phyloP scores from a whole-genome alignment of 805 yeast genomes.

The Suhomyces prunicola region DNA sequence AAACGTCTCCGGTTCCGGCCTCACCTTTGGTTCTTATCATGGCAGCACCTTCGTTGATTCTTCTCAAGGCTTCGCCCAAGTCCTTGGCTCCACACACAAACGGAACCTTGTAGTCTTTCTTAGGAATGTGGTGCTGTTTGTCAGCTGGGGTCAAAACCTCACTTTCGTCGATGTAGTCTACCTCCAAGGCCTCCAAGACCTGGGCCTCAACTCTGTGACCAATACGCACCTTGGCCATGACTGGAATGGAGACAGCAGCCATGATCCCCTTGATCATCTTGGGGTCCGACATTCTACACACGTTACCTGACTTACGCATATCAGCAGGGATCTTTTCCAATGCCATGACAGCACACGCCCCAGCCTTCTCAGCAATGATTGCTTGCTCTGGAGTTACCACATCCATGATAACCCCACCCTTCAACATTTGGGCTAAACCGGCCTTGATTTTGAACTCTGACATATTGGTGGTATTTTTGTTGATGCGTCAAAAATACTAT shows the following conservation, averaged over 20 bases:
- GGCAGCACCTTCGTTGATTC: constrained; percentile 80
- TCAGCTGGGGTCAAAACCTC: constrained; percentile 86
- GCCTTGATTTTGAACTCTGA: constrained; percentile 56
- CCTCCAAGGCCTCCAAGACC: constrained; percentile 64
- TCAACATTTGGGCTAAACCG: constrained; percentile 83
- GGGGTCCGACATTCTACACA: constrained; percentile 85
- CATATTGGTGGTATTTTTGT: constrained; percentile 10
- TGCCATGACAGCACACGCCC: constrained; percentile 91
- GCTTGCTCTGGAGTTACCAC: constrained; percentile 83
- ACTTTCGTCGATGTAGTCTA: constrained; percentile 80
- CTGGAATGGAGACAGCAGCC: constrained; percentile 68
- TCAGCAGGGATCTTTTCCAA: constrained; percentile 83
- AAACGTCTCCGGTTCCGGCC: constrained; percentile 85
- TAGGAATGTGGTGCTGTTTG: constrained; percentile 59
- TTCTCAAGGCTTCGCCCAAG: constrained; percentile 77
- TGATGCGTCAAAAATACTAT: neutral
- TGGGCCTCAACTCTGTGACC: constrained; percentile 85
- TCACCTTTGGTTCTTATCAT: constrained; percentile 87
- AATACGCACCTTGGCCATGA: constrained; percentile 83
- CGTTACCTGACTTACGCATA: constrained; percentile 77
- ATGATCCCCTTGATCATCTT: constrained; percentile 71
- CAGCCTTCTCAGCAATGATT: constrained; percentile 72
- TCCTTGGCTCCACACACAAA: constrained; percentile 84
- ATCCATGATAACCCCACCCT: constrained; percentile 73
- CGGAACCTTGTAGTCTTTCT: constrained; percentile 61